phyloP scores from a whole-genome alignment of 192 early-diverging fungal species.

The Linnemannia elongata region DNA sequence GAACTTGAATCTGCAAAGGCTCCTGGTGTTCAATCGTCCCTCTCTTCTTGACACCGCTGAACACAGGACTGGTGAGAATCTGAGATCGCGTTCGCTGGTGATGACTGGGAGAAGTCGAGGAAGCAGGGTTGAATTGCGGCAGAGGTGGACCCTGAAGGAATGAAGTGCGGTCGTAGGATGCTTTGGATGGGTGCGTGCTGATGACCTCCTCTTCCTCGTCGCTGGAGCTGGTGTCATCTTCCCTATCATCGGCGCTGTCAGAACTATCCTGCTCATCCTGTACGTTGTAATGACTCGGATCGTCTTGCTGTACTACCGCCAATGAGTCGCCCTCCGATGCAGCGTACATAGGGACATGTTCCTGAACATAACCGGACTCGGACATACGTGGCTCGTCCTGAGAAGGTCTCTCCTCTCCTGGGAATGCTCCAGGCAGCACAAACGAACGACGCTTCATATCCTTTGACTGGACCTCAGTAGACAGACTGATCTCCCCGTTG shows the following conservation, averaged over 20 bases:
- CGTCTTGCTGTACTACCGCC: conserved; percentile 9
- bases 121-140: conserved; percentile 19
- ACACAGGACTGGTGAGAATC: conserved; percentile 15
- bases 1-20: conserved; percentile 24
- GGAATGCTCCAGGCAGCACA: conserved; percentile 45
- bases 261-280: background rate
- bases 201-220: conserved; percentile 18
- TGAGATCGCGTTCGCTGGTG: conserved; percentile 16
- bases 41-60: background rate
- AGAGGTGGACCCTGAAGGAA: conserved; percentile 12
- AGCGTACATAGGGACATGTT: conserved; percentile 46
- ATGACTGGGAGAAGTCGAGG: background rate
- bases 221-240: conserved; percentile 13
- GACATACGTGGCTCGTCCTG: background rate
- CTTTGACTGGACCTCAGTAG: conserved; percentile 19
- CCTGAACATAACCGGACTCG: background rate
- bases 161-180: conserved; percentile 22
- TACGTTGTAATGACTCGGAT: background rate
- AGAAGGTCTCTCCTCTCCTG: conserved; percentile 29
- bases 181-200: conserved; percentile 17
- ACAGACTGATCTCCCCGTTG: background rate
- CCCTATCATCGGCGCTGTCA: background rate
- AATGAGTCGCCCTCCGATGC: conserved; percentile 31
- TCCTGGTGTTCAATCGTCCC: background rate
- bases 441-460: conserved; percentile 44